These are phyloP conservation scores for Schizophyllum amplum DNA, from an alignment of 1,284 basidiomycete species.

Conservation along the genomic window DNA sequence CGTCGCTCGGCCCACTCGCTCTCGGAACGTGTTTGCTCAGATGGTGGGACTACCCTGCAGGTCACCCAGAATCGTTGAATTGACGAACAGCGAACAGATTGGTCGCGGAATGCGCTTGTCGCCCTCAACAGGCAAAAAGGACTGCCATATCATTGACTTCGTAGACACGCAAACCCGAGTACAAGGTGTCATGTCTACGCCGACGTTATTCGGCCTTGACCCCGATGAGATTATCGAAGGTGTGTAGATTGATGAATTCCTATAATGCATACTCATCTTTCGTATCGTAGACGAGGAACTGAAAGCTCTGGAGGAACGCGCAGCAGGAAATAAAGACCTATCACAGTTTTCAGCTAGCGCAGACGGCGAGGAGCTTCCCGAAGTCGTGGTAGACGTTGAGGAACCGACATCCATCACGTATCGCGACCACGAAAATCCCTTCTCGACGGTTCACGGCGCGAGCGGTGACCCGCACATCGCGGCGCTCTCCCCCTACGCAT, in stretches of 20 bases:
- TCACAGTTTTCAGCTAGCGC: constrained; percentile 11
- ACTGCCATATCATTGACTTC: constrained; percentile 90
- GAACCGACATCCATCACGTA: constrained; percentile 66
- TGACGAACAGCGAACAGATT: constrained; percentile 54
- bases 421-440: constrained; percentile 77
- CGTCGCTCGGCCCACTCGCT: constrained; percentile 81
- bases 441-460: constrained; percentile 46
- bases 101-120: constrained; percentile 89
- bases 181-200: constrained; percentile 70
- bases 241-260: constrained; percentile 17
- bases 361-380: constrained; percentile 8
- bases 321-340: constrained; percentile 9
- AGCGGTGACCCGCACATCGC: constrained; percentile 47
- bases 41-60: constrained; percentile 57
- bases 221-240: constrained; percentile 64
- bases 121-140: constrained; percentile 71
- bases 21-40: constrained; percentile 84
- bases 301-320: constrained; percentile 38
- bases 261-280: neutral
- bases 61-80: neutral
- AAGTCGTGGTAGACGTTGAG: constrained; percentile 29
- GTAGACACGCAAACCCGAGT: constrained; percentile 74
- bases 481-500: constrained; percentile 47
- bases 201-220: constrained; percentile 83
- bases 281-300: constrained; percentile 38